phyloP scores from a whole-genome alignment of 495 filamentous ascomycete genomes.

The Hypomontagnella monticulosa region DNA sequence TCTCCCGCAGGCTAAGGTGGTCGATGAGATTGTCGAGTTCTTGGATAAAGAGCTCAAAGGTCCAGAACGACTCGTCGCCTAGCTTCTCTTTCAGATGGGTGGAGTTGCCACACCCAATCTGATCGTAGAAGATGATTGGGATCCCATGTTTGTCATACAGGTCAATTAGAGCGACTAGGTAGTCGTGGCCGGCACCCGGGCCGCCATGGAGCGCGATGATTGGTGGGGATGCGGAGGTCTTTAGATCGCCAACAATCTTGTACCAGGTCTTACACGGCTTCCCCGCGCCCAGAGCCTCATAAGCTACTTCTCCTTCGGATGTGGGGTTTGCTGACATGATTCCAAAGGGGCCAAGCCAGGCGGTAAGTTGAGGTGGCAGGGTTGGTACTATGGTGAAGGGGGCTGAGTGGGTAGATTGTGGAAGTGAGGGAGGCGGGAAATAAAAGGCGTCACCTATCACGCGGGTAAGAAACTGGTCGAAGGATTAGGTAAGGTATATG shows the following conservation, averaged over 20 bases:
- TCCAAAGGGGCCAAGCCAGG: slow-evolving; percentile 1
- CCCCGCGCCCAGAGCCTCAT: slow-evolving; percentile 40
- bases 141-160: slow-evolving; percentile 40
- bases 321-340: slow-evolving; percentile 21
- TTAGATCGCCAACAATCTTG: slow-evolving; percentile 30
- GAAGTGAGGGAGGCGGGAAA: not conserved
- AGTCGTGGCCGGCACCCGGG: slow-evolving; percentile 56
- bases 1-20: slow-evolving; percentile 48
- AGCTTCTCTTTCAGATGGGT: slow-evolving; percentile 55
- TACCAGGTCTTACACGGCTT: slow-evolving; percentile 57
- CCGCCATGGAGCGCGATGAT: slow-evolving; percentile 54
- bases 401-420: not conserved
- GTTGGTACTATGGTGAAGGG: not conserved
- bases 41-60: slow-evolving; percentile 54
- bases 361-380: not conserved
- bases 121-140: slow-evolving; percentile 63
- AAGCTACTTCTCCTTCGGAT: slow-evolving; percentile 35
- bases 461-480: not conserved
- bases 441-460: slow-evolving; percentile 1
- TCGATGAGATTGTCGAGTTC: slow-evolving; percentile 60
- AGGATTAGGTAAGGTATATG: not conserved
- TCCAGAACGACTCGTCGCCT: slow-evolving; percentile 58
- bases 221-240: not conserved
- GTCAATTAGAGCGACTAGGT: slow-evolving; percentile 51
- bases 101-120: slow-evolving; percentile 58